Percentiles rank a stretch among this genome's conserved stretches.
Conservation (phyloP, 176 grass and related monocot species). For the Canna indica region DNA sequence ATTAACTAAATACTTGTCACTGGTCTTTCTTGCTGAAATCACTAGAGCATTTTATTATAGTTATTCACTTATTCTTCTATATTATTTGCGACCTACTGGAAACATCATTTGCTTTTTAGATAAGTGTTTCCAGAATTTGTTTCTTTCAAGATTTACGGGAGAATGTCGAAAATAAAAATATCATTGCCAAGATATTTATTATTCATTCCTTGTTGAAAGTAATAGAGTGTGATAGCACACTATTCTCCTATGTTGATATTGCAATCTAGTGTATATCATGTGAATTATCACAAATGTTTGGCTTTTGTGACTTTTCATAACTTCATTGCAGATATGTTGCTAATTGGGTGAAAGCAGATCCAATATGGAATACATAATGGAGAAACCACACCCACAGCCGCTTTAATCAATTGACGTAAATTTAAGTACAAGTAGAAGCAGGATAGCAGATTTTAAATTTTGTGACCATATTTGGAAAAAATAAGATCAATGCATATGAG, state of each 20-base stretch:
- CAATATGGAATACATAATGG: background rate
- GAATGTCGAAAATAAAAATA: background rate
- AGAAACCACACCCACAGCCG: background rate
- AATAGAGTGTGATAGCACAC: background rate
- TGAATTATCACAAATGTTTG: background rate
- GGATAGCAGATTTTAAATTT: no score
- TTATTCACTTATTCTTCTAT: background rate
- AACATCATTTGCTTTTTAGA: background rate
- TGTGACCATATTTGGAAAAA: background rate
- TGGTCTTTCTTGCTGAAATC: background rate
- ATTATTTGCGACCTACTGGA: background rate
- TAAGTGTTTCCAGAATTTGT: background rate
- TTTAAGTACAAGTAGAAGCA: background rate
- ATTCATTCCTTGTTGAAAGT: background rate
- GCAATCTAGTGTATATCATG: no score
- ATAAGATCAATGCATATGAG: no score
- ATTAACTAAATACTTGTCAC: background rate
- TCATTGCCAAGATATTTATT: background rate
- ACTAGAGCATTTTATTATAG: background rate
- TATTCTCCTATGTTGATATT: no score
- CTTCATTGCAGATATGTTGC: background rate
- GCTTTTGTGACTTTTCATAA: background rate
- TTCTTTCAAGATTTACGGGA: background rate
- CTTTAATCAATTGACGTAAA: background rate
- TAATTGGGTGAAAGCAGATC: background rate